phyloP scores from a whole-genome alignment of 805 yeast species.

The Tetrapisispora taiwanensis region DNA sequence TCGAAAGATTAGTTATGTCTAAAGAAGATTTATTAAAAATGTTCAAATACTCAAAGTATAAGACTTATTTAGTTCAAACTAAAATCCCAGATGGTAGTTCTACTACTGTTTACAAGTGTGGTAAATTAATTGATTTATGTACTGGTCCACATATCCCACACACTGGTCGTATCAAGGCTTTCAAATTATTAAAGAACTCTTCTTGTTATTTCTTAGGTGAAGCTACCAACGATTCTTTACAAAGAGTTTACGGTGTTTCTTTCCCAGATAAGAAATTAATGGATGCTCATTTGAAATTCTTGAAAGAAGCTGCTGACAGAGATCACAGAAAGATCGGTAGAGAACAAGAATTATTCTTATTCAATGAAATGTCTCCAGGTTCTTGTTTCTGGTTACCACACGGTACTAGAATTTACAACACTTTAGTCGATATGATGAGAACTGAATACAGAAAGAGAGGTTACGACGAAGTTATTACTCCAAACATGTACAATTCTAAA shows the following conservation, averaged over 20 bases:
- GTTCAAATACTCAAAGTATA: constrained; percentile 94
- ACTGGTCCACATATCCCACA: constrained; percentile 97
- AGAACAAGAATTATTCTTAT: constrained; percentile 91
- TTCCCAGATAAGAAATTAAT: constrained; percentile 96
- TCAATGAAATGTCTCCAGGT: constrained; percentile 97
- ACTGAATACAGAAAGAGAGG: constrained; percentile 86
- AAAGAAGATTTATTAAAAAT: constrained; percentile 85
- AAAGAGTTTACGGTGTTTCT: constrained; percentile 94
- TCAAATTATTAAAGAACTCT: constrained; percentile 89
- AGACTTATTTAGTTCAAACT: constrained; percentile 72
- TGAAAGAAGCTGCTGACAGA: constrained; percentile 92
- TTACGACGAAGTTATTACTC: constrained; percentile 96
- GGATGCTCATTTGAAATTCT: constrained; percentile 89
- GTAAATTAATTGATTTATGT: constrained; percentile 93
- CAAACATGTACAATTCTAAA: constrained; percentile 95
- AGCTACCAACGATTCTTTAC: constrained; percentile 83
- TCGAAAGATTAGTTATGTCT: constrained; percentile 84
- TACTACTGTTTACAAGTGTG: constrained; percentile 95
- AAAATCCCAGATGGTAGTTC: constrained; percentile 95
- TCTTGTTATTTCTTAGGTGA: constrained; percentile 95
- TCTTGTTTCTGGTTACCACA: constrained; percentile 98
- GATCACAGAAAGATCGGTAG: constrained; percentile 94
- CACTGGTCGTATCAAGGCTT: constrained; percentile 91
- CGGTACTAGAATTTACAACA: constrained; percentile 94
- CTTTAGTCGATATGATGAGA: constrained; percentile 70